Percentiles rank a stretch among this genome's conserved stretches.
Conservation (phyloP, 1,284 basidiomycete species). For the Dichomitus squalens region DNA sequence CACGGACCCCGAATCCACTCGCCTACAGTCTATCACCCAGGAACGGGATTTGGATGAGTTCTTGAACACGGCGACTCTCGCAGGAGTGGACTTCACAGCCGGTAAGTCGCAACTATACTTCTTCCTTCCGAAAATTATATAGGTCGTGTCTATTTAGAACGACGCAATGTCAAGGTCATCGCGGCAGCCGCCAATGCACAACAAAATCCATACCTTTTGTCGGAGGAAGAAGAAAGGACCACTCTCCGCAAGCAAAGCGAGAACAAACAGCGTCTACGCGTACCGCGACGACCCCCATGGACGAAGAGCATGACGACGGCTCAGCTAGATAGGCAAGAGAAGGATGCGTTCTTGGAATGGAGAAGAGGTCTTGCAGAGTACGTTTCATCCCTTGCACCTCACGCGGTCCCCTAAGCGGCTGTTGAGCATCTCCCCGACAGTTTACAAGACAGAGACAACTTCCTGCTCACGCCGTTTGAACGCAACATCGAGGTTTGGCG, state of each 20-base stretch:
- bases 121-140: conserved; percentile 7
- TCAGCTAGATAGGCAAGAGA: conserved; percentile 86
- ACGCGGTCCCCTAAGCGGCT: not conserved
- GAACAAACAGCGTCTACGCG: conserved; percentile 73
- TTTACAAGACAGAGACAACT: conserved; percentile 76
- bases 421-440: conserved; percentile 40
- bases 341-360: conserved; percentile 90
- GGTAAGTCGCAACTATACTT: conserved; percentile 54
- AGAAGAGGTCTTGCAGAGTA: conserved; percentile 88
- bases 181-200: conserved; percentile 59
- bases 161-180: conserved; percentile 91
- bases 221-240: conserved; percentile 81
- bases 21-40: conserved; percentile 92
- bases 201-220: conserved; percentile 89
- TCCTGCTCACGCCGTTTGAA: conserved; percentile 93
- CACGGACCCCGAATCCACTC: conserved; percentile 72
- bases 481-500: conserved; percentile 97
- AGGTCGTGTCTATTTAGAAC: conserved; percentile 55
- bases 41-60: conserved; percentile 97
- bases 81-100: conserved; percentile 96
- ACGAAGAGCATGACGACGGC: conserved; percentile 74
- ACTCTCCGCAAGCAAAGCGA: conserved; percentile 73
- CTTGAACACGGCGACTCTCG: conserved; percentile 91
- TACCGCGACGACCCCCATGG: conserved; percentile 89
- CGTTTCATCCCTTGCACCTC: conserved; percentile 32